Percentiles rank a stretch among this genome's conserved stretches.
Evolutionary conservation across 164 flowering plant genomes (phyloP).

Genomic region (Cinnamomum micranthum): DNA sequence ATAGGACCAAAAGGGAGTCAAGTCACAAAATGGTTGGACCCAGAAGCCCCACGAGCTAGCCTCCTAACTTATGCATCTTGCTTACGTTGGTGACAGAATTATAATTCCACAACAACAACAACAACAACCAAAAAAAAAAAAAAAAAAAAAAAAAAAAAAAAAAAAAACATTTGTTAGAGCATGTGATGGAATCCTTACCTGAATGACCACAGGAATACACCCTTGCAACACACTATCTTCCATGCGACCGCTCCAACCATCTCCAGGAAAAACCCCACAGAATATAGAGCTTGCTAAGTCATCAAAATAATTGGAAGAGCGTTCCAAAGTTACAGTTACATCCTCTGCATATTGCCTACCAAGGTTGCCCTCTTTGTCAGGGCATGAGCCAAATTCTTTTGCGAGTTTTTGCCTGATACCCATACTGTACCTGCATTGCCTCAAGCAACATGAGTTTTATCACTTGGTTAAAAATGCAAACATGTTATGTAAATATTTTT

Average conservation of each 20-base stretch:
- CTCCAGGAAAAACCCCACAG: slow-evolving; percentile 97
- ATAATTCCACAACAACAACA: not conserved
- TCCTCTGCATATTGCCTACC: slow-evolving; percentile 81
- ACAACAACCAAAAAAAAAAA: not conserved
- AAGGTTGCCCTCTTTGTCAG: slow-evolving; percentile 82
- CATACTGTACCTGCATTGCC: slow-evolving; percentile 84
- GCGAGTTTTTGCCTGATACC: slow-evolving; percentile 92
- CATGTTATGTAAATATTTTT: not conserved
- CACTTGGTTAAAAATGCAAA: not conserved
- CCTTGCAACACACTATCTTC: slow-evolving; percentile 96
- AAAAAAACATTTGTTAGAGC: not conserved
- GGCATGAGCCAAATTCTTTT: slow-evolving; percentile 84
- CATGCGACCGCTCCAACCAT: slow-evolving; percentile 99
- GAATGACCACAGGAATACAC: slow-evolving; percentile 95
- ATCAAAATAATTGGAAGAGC: slow-evolving; percentile 55
- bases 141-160: not conserved
- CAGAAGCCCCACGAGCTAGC: too few species aligned
- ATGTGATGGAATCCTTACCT: slow-evolving; percentile 42
- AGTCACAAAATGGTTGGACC: too few species aligned
- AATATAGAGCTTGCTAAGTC: slow-evolving; percentile 74
- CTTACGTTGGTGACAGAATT: not conserved
- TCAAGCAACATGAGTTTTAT: not conserved
- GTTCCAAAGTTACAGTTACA: slow-evolving; percentile 73
- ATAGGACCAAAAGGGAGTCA: too few species aligned
- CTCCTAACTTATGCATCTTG: too few species aligned